A percentile compares a stretch with the other conserved stretches of the same genome.
These are phyloP conservation scores for Carpinus fangiana DNA, from an alignment of 306 rosid genomes.

Conservation along the genomic window DNA sequence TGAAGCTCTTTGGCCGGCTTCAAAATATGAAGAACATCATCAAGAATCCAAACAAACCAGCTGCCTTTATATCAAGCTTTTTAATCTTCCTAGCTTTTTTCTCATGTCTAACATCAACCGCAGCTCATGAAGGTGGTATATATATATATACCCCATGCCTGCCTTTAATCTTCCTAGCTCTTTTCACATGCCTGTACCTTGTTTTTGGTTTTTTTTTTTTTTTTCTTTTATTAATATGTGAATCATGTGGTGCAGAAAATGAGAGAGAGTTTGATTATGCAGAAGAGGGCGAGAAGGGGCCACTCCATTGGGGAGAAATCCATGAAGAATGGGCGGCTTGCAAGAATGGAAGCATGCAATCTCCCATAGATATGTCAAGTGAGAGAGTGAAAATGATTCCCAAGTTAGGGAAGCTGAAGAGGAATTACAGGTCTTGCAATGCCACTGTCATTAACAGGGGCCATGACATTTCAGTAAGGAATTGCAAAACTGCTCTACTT, in stretches of 20 bases:
- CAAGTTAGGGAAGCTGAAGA: slow-evolving; percentile 36
- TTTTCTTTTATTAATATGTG: neutral
- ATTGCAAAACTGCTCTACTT: neutral
- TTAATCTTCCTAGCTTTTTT: slow-evolving; percentile 23
- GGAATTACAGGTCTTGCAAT: slow-evolving; percentile 39
- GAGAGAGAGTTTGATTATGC: slow-evolving; percentile 58
- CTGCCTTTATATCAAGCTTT: slow-evolving; percentile 12
- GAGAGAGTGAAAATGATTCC: slow-evolving; percentile 36
- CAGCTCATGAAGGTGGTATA: slow-evolving; percentile 67
- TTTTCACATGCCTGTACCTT: too few relatives aligned
- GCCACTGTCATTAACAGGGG: slow-evolving; percentile 65
- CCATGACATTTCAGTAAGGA: slow-evolving; percentile 60
- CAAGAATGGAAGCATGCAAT: slow-evolving; percentile 56
- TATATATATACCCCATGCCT: too few relatives aligned
- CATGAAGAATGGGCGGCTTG: slow-evolving; percentile 62
- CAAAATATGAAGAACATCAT: slow-evolving; percentile 17
- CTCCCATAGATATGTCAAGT: slow-evolving; percentile 66
- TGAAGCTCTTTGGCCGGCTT: neutral
- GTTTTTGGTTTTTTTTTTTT: neutral
- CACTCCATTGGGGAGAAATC: slow-evolving; percentile 55
- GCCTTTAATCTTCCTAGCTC: too few relatives aligned
- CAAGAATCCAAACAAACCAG: slow-evolving; percentile 32
- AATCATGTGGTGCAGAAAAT: slow-evolving; percentile 47
- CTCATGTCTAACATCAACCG: slow-evolving; percentile 20
- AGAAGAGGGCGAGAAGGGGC: slow-evolving; percentile 50